Base-by-base conservation (phyloP, 257 asterid genomes). In the Solanum microdontum region DNA sequence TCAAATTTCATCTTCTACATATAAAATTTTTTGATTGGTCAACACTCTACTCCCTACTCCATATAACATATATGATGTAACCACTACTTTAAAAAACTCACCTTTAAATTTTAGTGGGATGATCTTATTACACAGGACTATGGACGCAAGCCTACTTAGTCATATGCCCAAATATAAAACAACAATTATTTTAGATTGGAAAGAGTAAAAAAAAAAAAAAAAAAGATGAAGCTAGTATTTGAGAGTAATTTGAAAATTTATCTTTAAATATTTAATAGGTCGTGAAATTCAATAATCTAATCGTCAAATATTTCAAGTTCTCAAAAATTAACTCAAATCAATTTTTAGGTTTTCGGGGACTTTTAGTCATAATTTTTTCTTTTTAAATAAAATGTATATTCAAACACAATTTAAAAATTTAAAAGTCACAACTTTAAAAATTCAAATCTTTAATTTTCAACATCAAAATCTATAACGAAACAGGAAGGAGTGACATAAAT, bases 11-110 rank as follows among this genome's bases (percentile, higher is more conserved):
- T 62, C 13, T 23, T 23, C 0, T 23, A 9, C 2, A 1, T 62
- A 23, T 23, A 0, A 23, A 21, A 55, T 1, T 7, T 58, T 0
- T 7, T 58, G 2, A 3, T 21, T 19, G 24, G 0, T 9, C 26
- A 60, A 60, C 28, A 58, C 11, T 58, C n/a, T 3, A 8, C 12
- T 17, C 3, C 62, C 11, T 0, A 8, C 26, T 6, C n/a, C 9
- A 60, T 60, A 8, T 12, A 60, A 60, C 11, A 8, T 60, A 21
- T 1, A 0, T 3, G 2, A 58, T 58, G 2, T 58, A 58, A 58
- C 11, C 66, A 19, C 11, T 8, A 19, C 62, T 58, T 8, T 2
- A 7, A 8, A 58, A 58, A 3, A 1, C 28, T 60, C 12, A 60
- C 26, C 69, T 23, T 60, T 60, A 60, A 60, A 9, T 60, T 60